These are phyloP conservation scores for Chrysoporthe cubensis DNA, from an alignment of 2,329 filamentous ascomycete species.

Conservation along the genomic window DNA sequence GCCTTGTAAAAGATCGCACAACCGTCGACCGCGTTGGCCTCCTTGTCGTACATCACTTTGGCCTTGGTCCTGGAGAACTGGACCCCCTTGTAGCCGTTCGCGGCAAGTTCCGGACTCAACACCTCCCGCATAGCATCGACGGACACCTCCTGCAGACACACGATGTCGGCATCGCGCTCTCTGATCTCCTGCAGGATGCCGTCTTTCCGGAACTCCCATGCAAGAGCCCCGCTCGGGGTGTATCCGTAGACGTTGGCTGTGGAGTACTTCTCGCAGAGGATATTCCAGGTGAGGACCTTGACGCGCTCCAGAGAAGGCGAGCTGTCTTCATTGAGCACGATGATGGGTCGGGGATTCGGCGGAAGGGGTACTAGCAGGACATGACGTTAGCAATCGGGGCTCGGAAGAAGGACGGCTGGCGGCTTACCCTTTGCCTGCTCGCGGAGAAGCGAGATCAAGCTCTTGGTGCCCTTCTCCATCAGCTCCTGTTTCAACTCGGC, in stretches of 20 bases:
- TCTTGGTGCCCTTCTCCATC: slow-evolving; percentile 84
- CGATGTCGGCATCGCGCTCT: slow-evolving; percentile 80
- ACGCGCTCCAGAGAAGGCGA: slow-evolving; percentile 68
- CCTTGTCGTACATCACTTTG: slow-evolving; percentile 88
- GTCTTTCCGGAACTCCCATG: slow-evolving; percentile 85
- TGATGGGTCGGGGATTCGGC: slow-evolving; percentile 75
- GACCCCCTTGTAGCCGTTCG: slow-evolving; percentile 89
- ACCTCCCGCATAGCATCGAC: slow-evolving; percentile 90
- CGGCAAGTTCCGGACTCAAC: slow-evolving; percentile 83
- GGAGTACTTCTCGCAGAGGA: slow-evolving; percentile 90
- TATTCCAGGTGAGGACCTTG: slow-evolving; percentile 92
- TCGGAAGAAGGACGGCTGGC: not conserved
- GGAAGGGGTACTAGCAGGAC: slow-evolving; percentile 68
- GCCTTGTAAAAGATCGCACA: slow-evolving; percentile 97
- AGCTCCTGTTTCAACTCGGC: slow-evolving; percentile 78
- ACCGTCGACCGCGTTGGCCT: slow-evolving; percentile 88
- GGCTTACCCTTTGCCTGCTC: slow-evolving; percentile 81
- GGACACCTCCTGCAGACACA: slow-evolving; percentile 93
- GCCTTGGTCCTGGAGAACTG: slow-evolving; percentile 91
- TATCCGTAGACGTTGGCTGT: slow-evolving; percentile 87
- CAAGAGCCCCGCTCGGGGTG: slow-evolving; percentile 77
- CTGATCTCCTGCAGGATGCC: slow-evolving; percentile 83
- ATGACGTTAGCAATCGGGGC: not conserved
- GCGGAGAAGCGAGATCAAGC: slow-evolving; percentile 79
- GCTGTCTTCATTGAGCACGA: slow-evolving; percentile 74